phyloP scores from a whole-genome alignment of 1,284 basidiomycete genomes.

The Melampsora larici-populina region DNA sequence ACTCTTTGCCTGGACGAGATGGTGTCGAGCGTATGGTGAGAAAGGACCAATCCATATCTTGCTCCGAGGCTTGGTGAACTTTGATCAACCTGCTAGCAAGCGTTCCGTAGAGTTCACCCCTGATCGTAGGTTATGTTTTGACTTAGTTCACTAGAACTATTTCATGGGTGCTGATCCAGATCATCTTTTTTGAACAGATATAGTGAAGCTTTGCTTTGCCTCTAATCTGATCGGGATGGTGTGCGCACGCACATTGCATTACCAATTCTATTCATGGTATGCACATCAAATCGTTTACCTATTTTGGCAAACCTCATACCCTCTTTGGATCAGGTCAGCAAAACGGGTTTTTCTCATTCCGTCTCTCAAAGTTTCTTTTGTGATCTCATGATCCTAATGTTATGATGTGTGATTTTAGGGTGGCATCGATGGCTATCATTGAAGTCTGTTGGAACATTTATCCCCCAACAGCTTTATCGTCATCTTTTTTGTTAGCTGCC shows the following conservation, averaged over 20 bases:
- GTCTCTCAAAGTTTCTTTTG: background rate
- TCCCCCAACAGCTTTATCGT: constrained; percentile 73
- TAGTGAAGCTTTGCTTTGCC: constrained; percentile 77
- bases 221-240: constrained; percentile 87
- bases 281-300: constrained; percentile 87
- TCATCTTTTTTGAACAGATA: constrained; percentile 60
- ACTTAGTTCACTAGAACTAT: too few species aligned
- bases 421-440: constrained; percentile 63
- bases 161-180: background rate
- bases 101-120: constrained; percentile 8
- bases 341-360: background rate
- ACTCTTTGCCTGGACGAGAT: constrained; percentile 64
- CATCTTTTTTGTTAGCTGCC: constrained; percentile 62
- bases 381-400: constrained; percentile 27
- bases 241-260: constrained; percentile 93
- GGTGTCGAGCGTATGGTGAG: constrained; percentile 62
- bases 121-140: constrained; percentile 7
- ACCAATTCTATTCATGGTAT: constrained; percentile 99
- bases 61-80: constrained; percentile 61
- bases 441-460: constrained; percentile 86
- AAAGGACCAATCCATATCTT: constrained; percentile 65
- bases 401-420: constrained; percentile 56
- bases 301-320: constrained; percentile 69
- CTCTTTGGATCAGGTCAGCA: constrained; percentile 64
- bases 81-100: constrained; percentile 50